Conservation (phyloP, 805 yeast species). For the Zygosaccharomyces siamensis region DNA sequence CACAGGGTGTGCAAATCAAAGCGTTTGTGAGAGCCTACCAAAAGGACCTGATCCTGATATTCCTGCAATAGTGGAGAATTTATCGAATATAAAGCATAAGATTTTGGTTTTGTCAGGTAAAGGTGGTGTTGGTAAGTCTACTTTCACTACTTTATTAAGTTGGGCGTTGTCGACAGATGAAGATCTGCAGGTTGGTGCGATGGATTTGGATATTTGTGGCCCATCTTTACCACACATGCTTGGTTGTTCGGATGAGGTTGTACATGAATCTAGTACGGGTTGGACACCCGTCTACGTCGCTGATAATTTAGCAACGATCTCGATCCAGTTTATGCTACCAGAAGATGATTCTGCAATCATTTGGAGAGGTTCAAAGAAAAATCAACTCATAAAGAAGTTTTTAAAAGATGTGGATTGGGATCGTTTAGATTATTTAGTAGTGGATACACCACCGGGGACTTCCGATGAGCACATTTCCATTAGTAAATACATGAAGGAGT, state of each 20-base stretch:
- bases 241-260: slow-evolving; percentile 80
- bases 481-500: slow-evolving; percentile 78
- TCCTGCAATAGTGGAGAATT: slow-evolving; percentile 62
- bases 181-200: slow-evolving; percentile 83
- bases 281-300: slow-evolving; percentile 97
- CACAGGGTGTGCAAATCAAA: slow-evolving; percentile 89
- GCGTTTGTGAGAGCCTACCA: slow-evolving; percentile 79
- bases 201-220: slow-evolving; percentile 97
- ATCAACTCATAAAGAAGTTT: slow-evolving; percentile 87
- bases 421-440: slow-evolving; percentile 72
- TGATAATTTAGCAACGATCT: slow-evolving; percentile 92
- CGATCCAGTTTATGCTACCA: slow-evolving; percentile 92
- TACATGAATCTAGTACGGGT: slow-evolving; percentile 87
- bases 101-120: slow-evolving; percentile 77
- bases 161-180: slow-evolving; percentile 91
- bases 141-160: slow-evolving; percentile 91
- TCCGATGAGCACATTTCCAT: slow-evolving; percentile 95
- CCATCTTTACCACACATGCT: slow-evolving; percentile 94
- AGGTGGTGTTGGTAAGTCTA: slow-evolving; percentile 97
- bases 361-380: slow-evolving; percentile 97
- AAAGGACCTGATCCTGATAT: slow-evolving; percentile 96
- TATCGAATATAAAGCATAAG: slow-evolving; percentile 68
- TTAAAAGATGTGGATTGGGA: slow-evolving; percentile 92
- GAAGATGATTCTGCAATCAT: slow-evolving; percentile 89
- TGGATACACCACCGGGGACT: slow-evolving; percentile 98